Base-by-base conservation (phyloP, 176 grass and related monocot genomes). In the Aegilops sharonensis region DNA sequence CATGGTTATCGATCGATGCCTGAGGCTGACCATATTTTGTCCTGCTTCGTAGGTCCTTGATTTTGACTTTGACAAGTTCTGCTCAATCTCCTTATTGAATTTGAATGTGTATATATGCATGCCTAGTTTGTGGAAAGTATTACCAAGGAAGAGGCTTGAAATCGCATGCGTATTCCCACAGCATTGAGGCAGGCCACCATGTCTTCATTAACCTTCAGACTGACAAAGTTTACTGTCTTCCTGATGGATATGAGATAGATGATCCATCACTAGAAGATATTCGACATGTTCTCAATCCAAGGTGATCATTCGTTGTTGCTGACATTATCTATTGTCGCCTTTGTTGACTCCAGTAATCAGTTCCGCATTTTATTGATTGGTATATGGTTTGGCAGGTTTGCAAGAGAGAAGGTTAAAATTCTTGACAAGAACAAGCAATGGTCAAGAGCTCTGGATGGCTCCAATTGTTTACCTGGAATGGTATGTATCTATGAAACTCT, bases 31-130 rank as follows among this genome's bases (percentile, higher is more conserved):
- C 64, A 9, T 64, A 42, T 30, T 34, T 48, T 80, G 18, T 77
- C 18, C 61, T 75, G 18, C 30, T 67, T 64, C 86, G 27, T 84
- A 98, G 97, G 97, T 98, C 80, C 91, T 98, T 93, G 97, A 98
- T 86, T 98, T 98, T 88, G 97, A 98, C 90, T 98, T 98, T 87
- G 96, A 98, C 87, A 98, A 92, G 71, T 95, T 95, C 62, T 98
- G 96, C 80, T 98, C 93, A 56, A 98, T 95, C 27, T 98, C 96
- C 70, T 82, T 98, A n/a, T 98, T 93, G 78, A 98, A 95, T 80
- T 82, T 98, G 92, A 98, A 98, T 69, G 96, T 95, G 37, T n/a
- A n/a, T n/a, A n/a, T 98, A 98, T 79, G 96, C 93, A 6, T 98
- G 96, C 42, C 92, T 98, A 71, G 96, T 98, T 61, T 98, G 96